Base-by-base conservation (phyloP, 2,329 filamentous ascomycete genomes). In the Aspergillus pseudonomiae region DNA sequence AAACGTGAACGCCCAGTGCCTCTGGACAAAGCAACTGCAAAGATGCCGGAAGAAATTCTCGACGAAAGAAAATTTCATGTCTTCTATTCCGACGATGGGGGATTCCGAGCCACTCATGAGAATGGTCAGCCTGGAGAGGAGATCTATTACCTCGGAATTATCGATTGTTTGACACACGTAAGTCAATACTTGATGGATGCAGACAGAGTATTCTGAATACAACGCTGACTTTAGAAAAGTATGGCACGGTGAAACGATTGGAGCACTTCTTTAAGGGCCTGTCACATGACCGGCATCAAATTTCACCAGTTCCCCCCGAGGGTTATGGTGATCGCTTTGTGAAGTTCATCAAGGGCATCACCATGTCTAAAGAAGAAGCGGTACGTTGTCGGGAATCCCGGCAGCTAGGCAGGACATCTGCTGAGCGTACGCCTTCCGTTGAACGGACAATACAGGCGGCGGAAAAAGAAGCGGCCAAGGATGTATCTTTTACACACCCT, bases 231-330 rank as follows among this genome's bases (percentile, higher is more conserved):
- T 26, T 14, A n/a, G 2, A 32, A 61, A 71, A 96, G 92, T 99
- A 98, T 77, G 93, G 93, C 69, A 88, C 94, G 68, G 87, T 97
- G 79, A 99, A 99, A 81, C 94, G 95, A 75, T 87, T 94, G 65
- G 95, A 99, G 78, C 90, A 98, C 79, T 95, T 98, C 80, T 95
- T 94, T 90, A 99, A 99, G 82, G 94, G 95, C 43, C 82, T 98
- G 63, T 92, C 90, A 2, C 87, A 89, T 71, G 91, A 95, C 71
- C 89, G 92, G 71, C 88, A 87, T 39, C 90, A 97, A 75, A 98
- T 99, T 65, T 98, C 94, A 0, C 93, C 95, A 2, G 89, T 98
- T 28, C 92, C 94, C 0, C 94, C 95, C 0, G 88, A 93, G 65
- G 86, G 92, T 62, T 99, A 99, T 73, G 95, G 95, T 32, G 93